phyloP scores from a whole-genome alignment of 2,329 filamentous ascomycete genomes.

The Neoascochyta sp. region DNA sequence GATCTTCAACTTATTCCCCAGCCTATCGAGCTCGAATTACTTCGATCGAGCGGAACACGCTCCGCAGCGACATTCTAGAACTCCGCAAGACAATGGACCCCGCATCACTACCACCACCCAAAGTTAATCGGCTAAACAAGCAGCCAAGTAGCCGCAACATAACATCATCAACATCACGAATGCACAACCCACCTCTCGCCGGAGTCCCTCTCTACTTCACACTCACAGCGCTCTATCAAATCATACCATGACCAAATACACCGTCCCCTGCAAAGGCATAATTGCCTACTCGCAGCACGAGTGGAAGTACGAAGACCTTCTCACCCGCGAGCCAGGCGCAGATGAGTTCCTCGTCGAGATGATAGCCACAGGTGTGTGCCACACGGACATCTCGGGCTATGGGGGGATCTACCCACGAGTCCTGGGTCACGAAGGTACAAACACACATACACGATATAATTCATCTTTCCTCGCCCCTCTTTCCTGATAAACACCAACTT shows the following conservation, averaged over 20 bases:
- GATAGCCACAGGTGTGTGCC: slow-evolving; percentile 54
- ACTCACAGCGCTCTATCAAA: too few species aligned
- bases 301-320: slow-evolving; percentile 12
- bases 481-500: slow-evolving; percentile 2
- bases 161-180: too few species aligned
- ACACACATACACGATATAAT: not conserved
- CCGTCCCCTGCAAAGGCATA: slow-evolving; percentile 13
- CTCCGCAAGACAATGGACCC: slow-evolving; percentile 2
- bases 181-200: too few species aligned
- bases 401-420: slow-evolving; percentile 44
- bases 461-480: not conserved
- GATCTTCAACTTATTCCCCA: too few species aligned
- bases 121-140: slow-evolving; percentile 7
- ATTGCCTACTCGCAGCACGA: slow-evolving; percentile 13
- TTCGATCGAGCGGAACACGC: slow-evolving; percentile 4
- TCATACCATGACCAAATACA: slow-evolving; percentile 7
- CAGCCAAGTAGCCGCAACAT: slow-evolving; percentile 4
- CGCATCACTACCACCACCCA: slow-evolving; percentile 4
- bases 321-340: slow-evolving; percentile 31
- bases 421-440: slow-evolving; percentile 51
- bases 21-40: too few species aligned
- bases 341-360: slow-evolving; percentile 54
- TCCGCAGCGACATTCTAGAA: slow-evolving; percentile 7
- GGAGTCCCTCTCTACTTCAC: too few species aligned
- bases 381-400: slow-evolving; percentile 46